Percentiles rank a stretch among this genome's conserved stretches.
Conservation (phyloP, 2,329 filamentous ascomycete genomes). For the Ilyonectria robusta region DNA sequence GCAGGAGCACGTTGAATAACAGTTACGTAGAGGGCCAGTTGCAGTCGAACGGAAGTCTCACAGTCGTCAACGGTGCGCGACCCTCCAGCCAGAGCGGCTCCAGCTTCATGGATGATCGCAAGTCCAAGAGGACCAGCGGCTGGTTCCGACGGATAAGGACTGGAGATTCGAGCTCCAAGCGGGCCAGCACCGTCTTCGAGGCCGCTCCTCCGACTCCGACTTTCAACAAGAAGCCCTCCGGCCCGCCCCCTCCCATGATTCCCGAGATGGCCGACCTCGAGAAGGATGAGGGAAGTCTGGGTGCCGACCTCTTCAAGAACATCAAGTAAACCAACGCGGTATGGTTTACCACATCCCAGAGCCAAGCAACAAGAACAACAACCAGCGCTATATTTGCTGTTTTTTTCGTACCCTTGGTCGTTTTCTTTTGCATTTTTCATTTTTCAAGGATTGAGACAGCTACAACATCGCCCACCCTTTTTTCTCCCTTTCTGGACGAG, state of each 20-base stretch:
- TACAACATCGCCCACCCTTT: conserved; percentile 35
- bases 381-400: conserved; percentile 34
- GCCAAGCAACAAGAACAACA: conserved; percentile 26
- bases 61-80: conserved; percentile 53
- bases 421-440: conserved; percentile 39
- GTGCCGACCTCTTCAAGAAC: conserved; percentile 70
- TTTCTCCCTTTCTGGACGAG: conserved; percentile 44
- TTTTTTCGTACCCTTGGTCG: conserved; percentile 37
- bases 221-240: conserved; percentile 55
- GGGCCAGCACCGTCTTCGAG: conserved; percentile 61
- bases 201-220: conserved; percentile 49
- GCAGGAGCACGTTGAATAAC: conserved; percentile 68
- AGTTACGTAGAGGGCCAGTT: conserved; percentile 66
- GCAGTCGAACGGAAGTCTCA: conserved; percentile 54
- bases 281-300: conserved; percentile 63
- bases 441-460: conserved; percentile 42
- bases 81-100: conserved; percentile 66
- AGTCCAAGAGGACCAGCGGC: conserved; percentile 69
- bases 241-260: conserved; percentile 73
- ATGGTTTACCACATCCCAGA: conserved; percentile 23
- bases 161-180: conserved; percentile 53
- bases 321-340: conserved; percentile 62
- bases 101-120: conserved; percentile 66
- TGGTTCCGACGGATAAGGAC: conserved; percentile 71
- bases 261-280: conserved; percentile 69